Conservation (phyloP, 164 flowering plant genomes). For the Stephania yunnanensis region DNA sequence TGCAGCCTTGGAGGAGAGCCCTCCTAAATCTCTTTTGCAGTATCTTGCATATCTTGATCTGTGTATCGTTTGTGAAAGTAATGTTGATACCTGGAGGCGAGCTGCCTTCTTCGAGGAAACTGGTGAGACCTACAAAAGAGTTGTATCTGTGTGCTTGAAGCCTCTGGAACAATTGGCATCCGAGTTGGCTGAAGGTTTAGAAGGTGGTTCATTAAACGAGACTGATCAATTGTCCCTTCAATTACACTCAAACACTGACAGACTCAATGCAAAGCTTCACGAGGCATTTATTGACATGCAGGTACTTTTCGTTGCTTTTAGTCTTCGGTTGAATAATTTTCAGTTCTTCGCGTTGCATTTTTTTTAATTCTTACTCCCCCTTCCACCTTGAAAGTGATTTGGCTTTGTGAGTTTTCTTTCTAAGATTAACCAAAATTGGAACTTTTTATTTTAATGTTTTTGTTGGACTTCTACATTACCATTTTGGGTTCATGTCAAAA, state of each 20-base stretch:
- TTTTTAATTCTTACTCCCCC: background rate
- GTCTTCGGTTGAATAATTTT: background rate
- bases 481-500: too few relatives aligned
- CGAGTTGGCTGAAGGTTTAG: conserved; percentile 50
- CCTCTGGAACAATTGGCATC: conserved; percentile 72
- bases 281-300: conserved; percentile 57
- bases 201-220: conserved; percentile 38
- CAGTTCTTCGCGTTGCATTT: background rate
- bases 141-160: conserved; percentile 60
- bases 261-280: conserved; percentile 28
- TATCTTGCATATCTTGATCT: conserved; percentile 91
- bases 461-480: too few relatives aligned
- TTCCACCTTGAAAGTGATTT: background rate
- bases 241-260: conserved; percentile 41
- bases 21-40: conserved; percentile 57
- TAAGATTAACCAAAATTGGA: background rate
- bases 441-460: too few relatives aligned
- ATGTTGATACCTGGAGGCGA: conserved; percentile 88
- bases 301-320: conserved; percentile 33
- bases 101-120: conserved; percentile 98
- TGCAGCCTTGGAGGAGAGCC: conserved; percentile 70
- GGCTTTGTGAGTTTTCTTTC: background rate
- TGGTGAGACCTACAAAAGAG: conserved; percentile 87
- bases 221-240: conserved; percentile 47
- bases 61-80: conserved; percentile 78